Conservation (phyloP, 2,329 filamentous ascomycete genomes). For the Calycina marina region DNA sequence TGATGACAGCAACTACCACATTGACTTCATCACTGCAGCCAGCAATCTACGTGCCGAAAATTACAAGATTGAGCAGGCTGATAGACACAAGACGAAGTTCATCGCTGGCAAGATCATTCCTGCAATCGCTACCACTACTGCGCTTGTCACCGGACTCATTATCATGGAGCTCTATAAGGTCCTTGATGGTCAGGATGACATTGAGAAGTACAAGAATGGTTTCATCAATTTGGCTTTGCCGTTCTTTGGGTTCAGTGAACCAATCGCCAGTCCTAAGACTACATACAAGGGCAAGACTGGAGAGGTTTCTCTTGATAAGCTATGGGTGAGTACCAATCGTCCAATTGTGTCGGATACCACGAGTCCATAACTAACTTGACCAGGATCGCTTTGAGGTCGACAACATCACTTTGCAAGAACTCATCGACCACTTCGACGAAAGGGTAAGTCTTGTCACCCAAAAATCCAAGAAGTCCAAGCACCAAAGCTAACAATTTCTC, state of each 20-base stretch:
- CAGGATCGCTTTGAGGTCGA: conserved; percentile 89
- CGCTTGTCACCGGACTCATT: conserved; percentile 85
- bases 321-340: no score
- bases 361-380: no score
- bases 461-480: no score
- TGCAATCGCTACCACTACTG: conserved; percentile 93
- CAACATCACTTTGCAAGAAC: conserved; percentile 71
- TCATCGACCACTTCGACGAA: conserved; percentile 67
- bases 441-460: no score
- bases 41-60: conserved; percentile 95
- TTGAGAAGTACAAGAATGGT: conserved; percentile 98
- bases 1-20: conserved; percentile 94
- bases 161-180: conserved; percentile 93
- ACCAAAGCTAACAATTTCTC: no score
- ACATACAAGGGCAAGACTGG: conserved; percentile 69
- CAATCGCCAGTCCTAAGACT: conserved; percentile 85
- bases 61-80: conserved; percentile 88
- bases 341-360: no score
- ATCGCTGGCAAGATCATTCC: conserved; percentile 99
- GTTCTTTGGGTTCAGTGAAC: conserved; percentile 97
- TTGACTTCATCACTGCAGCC: conserved; percentile 95
- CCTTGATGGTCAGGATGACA: conserved; percentile 86
- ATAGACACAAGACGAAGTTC: conserved; percentile 97
- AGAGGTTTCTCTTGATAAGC: conserved; percentile 78
- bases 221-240: conserved; percentile 93